Conservation (phyloP, 352 stramenopile genomes). For the Pythium periplocum region DNA sequence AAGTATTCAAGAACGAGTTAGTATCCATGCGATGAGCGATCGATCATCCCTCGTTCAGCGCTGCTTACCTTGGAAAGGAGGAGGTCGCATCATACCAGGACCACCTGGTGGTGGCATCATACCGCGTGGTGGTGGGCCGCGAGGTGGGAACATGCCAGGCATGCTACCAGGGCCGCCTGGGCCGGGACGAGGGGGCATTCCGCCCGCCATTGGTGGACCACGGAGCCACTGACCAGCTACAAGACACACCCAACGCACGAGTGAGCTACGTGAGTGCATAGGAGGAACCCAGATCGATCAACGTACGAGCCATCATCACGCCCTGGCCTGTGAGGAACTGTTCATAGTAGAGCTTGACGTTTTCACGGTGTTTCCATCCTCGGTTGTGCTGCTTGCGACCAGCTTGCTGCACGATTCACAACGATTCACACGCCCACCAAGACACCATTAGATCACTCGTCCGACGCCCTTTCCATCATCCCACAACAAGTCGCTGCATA, state of each 20-base stretch:
- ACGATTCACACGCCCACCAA: too few relatives aligned
- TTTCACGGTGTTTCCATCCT: slow-evolving; percentile 93
- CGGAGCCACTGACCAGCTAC: slow-evolving; percentile 74
- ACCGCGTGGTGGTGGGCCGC: slow-evolving; percentile 54
- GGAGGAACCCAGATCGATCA: neutral
- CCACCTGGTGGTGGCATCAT: slow-evolving; percentile 62
- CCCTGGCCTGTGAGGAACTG: slow-evolving; percentile 77
- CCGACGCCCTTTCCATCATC: too few relatives aligned
- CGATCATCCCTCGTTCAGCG: neutral
- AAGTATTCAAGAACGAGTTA: neutral
- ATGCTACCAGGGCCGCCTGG: slow-evolving; percentile 23
- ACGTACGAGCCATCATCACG: slow-evolving; percentile 72
- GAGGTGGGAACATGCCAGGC: slow-evolving; percentile 55
- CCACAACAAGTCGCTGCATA: slow-evolving; percentile 17
- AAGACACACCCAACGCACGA: neutral
- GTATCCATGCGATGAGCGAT: too few relatives aligned
- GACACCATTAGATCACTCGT: too few relatives aligned
- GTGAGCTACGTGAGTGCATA: too few relatives aligned
- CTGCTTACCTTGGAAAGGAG: slow-evolving; percentile 50
- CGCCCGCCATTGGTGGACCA: slow-evolving; percentile 27
- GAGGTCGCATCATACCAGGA: slow-evolving; percentile 62
- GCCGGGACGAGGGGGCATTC: slow-evolving; percentile 37
- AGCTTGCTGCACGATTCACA: slow-evolving; percentile 54
- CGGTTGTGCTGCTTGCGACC: slow-evolving; percentile 92
- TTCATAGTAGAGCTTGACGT: slow-evolving; percentile 93